Conservation (phyloP, 768 basidiomycete species). For the Hysterangium stoloniferum region DNA sequence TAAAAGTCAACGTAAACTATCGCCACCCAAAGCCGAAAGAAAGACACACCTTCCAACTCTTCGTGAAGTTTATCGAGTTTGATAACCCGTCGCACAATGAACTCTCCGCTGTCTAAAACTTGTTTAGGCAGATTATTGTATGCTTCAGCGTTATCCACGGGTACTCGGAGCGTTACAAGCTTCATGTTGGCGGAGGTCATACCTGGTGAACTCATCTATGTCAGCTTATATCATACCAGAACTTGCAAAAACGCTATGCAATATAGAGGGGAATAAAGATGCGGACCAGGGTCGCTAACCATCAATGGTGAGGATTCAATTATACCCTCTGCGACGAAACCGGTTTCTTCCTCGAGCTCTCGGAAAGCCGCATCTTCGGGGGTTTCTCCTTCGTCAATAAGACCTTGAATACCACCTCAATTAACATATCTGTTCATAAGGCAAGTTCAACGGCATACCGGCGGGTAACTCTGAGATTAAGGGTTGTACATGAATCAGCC, state of each 20-base stretch:
- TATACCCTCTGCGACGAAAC: slow-evolving; percentile 62
- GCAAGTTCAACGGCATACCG: slow-evolving; percentile 25
- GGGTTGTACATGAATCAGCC: not conserved
- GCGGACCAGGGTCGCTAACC: slow-evolving; percentile 64
- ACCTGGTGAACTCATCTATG: slow-evolving; percentile 35
- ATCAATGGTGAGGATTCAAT: slow-evolving; percentile 54
- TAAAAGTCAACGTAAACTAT: slow-evolving; percentile 7
- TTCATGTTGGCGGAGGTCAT: slow-evolving; percentile 96
- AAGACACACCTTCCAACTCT: slow-evolving; percentile 56
- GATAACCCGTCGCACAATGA: slow-evolving; percentile 67
- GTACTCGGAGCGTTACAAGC: slow-evolving; percentile 49
- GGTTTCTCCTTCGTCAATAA: slow-evolving; percentile 82
- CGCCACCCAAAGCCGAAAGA: not conserved
- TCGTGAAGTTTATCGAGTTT: slow-evolving; percentile 55
- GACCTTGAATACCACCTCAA: slow-evolving; percentile 37
- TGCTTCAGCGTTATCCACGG: slow-evolving; percentile 51
- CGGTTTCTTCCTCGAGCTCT: slow-evolving; percentile 91
- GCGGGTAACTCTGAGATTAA: slow-evolving; percentile 47
- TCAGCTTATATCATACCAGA: slow-evolving; percentile 1
- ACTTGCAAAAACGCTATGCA: not conserved
- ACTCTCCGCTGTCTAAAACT: slow-evolving; percentile 80
- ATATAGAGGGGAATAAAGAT: slow-evolving; percentile 5
- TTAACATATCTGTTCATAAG: not conserved
- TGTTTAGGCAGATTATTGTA: slow-evolving; percentile 45
- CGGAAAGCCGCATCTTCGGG: slow-evolving; percentile 75